Percentiles rank a stretch among this genome's conserved stretches.
Evolutionary conservation across 805 yeast species (phyloP).

Genomic region (Candida gorgasii): DNA sequence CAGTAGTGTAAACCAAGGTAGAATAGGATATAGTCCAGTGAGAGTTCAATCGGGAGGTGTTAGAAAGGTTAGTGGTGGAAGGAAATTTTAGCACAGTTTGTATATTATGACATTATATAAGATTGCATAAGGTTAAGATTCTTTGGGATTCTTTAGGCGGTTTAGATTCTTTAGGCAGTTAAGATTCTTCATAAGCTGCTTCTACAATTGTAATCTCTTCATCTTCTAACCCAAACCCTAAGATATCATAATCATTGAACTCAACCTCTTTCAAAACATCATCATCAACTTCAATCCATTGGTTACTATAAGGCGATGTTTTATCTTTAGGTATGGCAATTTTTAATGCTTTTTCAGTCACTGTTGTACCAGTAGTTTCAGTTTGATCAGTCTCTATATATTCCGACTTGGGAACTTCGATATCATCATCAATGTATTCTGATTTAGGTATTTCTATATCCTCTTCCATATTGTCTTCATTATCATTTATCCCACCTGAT

Average conservation of each 20-base stretch:
- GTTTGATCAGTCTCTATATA: slow-evolving; percentile 29
- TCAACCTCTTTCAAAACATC: slow-evolving; percentile 30
- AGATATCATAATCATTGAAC: slow-evolving; percentile 40
- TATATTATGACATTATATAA: slow-evolving; percentile 3
- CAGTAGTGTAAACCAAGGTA: slow-evolving; percentile 18
- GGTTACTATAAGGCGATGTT: slow-evolving; percentile 32
- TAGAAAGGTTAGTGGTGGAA: slow-evolving; percentile 26
- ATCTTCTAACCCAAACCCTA: slow-evolving; percentile 45
- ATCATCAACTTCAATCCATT: slow-evolving; percentile 34
- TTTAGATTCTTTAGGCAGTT: too few species aligned
- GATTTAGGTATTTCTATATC: slow-evolving; percentile 42
- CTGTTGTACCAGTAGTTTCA: slow-evolving; percentile 10
- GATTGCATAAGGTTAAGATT: slow-evolving; percentile 7
- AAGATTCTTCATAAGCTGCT: slow-evolving; percentile 38
- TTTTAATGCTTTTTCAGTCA: slow-evolving; percentile 26
- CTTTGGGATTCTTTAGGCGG: too few species aligned
- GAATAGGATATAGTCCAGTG: slow-evolving; percentile 16
- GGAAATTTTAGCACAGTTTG: slow-evolving; percentile 11
- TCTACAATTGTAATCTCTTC: slow-evolving; percentile 35
- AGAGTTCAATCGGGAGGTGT: slow-evolving; percentile 26
- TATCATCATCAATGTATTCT: slow-evolving; percentile 27
- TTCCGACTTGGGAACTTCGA: slow-evolving; percentile 42
- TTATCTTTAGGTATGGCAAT: slow-evolving; percentile 46
- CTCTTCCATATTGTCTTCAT: slow-evolving; percentile 26
- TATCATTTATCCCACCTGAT: slow-evolving; percentile 48